These are phyloP conservation scores for Ascochyta fabae DNA, from an alignment of 2,329 filamentous ascomycete genomes.

Conservation along the genomic window DNA sequence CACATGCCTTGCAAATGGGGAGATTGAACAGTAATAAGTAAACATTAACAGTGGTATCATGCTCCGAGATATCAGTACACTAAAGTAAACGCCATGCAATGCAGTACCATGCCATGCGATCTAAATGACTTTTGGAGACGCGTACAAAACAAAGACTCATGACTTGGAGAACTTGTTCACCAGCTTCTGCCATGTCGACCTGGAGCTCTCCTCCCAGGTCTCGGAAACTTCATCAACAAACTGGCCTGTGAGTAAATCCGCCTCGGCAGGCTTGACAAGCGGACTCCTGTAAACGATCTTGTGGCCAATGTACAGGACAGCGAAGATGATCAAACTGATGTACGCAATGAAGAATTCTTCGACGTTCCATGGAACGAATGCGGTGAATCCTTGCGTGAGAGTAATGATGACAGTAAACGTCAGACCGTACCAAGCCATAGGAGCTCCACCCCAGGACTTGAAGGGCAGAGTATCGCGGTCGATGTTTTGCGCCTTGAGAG, in stretches of 20 bases:
- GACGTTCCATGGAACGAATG: conserved; percentile 49
- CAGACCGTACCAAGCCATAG: conserved; percentile 48
- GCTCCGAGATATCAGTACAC: conserved; percentile 10
- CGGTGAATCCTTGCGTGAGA: conserved; percentile 51
- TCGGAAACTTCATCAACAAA: conserved; percentile 39
- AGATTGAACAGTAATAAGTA: conserved; percentile 2
- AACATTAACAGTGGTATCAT: conserved; percentile 17
- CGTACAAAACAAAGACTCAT: conserved; percentile 1
- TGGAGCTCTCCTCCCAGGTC: conserved; percentile 43
- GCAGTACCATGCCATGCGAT: conserved; percentile 26
- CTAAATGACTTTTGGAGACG: conserved; percentile 20
- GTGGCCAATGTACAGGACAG: conserved; percentile 65
- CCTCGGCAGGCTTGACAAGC: conserved; percentile 51
- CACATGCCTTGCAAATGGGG: not conserved
- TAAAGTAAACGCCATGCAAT: conserved; percentile 28
- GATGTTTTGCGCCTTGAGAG: conserved; percentile 47
- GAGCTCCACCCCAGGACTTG: conserved; percentile 44
- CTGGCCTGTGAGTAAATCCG: conserved; percentile 53
- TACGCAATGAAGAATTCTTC: conserved; percentile 50
- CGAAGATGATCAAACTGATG: conserved; percentile 49
- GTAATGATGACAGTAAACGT: conserved; percentile 50
- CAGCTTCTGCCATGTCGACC: conserved; percentile 42
- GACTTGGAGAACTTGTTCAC: conserved; percentile 30
- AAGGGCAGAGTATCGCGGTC: conserved; percentile 48
- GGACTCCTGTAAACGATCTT: conserved; percentile 52